Evolutionary conservation across 2,329 filamentous ascomycete genomes (phyloP).

Genomic region (Monosporascus sp.): DNA sequence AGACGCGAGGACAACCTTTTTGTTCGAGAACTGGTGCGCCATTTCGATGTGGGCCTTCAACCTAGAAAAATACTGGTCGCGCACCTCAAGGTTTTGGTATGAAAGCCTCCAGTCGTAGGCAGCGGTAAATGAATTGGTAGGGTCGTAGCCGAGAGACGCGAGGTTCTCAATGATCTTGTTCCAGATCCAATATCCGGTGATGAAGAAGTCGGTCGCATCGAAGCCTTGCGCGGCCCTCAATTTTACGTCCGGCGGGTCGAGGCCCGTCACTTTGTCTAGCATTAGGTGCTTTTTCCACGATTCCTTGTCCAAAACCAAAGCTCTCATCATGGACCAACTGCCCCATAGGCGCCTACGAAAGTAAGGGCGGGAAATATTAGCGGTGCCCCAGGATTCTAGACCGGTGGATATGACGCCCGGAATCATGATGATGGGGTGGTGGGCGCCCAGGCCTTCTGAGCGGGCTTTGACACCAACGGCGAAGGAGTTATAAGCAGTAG

Average conservation of each 20-base stretch:
- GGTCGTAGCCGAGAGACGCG: constrained; percentile 92
- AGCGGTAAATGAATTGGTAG: constrained; percentile 65
- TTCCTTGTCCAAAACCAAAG: constrained; percentile 87
- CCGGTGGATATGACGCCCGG: constrained; percentile 97
- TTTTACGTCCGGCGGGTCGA: constrained; percentile 88
- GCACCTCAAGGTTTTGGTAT: constrained; percentile 80
- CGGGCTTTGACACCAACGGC: constrained; percentile 80
- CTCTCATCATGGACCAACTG: constrained; percentile 98
- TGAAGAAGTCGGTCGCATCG: constrained; percentile 95
- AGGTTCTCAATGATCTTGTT: constrained; percentile 98
- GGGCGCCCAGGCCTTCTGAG: constrained; percentile 71
- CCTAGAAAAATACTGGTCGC: constrained; percentile 90
- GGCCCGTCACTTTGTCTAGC: constrained; percentile 84
- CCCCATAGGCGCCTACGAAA: constrained; percentile 95
- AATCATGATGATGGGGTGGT: constrained; percentile 93
- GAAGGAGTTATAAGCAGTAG: constrained; percentile 90
- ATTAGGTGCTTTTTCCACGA: constrained; percentile 95
- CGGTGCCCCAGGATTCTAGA: constrained; percentile 93
- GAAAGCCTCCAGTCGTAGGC: constrained; percentile 89
- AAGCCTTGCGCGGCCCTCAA: constrained; percentile 92
- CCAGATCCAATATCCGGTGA: constrained; percentile 95
- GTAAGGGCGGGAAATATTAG: constrained; percentile 77
- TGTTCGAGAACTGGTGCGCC: constrained; percentile 63
- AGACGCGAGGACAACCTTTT: constrained; percentile 81
- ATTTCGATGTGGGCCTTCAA: constrained; percentile 89